A percentile compares a stretch with the other conserved stretches of the same genome.
Conservation (phyloP, 2,329 filamentous ascomycete species). For the Colletotrichum spaethianum region DNA sequence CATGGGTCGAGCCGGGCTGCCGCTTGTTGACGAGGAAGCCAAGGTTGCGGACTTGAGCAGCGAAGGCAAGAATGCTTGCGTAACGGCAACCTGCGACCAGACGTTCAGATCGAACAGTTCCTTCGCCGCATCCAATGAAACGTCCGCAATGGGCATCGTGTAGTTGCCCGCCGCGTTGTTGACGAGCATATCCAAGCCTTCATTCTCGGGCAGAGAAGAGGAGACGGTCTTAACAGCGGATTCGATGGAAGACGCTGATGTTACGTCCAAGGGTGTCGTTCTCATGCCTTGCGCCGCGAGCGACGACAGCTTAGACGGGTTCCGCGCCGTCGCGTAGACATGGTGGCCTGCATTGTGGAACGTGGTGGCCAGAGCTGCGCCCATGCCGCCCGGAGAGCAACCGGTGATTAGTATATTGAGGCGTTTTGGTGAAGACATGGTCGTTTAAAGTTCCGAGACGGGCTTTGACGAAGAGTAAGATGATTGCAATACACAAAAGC, state of each 20-base stretch:
- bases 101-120: conserved; percentile 50
- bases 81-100: conserved; percentile 48
- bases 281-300: conserved; percentile 44
- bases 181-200: conserved; percentile 48
- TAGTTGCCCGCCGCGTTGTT: conserved; percentile 51
- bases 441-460: background rate
- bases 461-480: background rate
- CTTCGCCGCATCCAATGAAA: conserved; percentile 45
- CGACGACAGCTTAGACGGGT: conserved; percentile 45
- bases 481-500: background rate
- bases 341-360: conserved; percentile 46
- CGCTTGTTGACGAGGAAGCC: background rate
- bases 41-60: conserved; percentile 2
- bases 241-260: conserved; percentile 46
- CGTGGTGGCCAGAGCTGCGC: conserved; percentile 44
- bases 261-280: conserved; percentile 51
- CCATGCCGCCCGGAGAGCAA: conserved; percentile 48
- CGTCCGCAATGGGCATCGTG: conserved; percentile 49
- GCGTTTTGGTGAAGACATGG: background rate
- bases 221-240: conserved; percentile 39
- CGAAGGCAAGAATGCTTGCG: conserved; percentile 46
- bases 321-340: conserved; percentile 52
- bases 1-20: background rate
- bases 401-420: conserved; percentile 46
- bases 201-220: background rate